Percentiles rank a stretch among this genome's conserved stretches.
These are phyloP conservation scores for Lentinula aciculospora DNA, from an alignment of 768 basidiomycete species.

Conservation along the genomic window DNA sequence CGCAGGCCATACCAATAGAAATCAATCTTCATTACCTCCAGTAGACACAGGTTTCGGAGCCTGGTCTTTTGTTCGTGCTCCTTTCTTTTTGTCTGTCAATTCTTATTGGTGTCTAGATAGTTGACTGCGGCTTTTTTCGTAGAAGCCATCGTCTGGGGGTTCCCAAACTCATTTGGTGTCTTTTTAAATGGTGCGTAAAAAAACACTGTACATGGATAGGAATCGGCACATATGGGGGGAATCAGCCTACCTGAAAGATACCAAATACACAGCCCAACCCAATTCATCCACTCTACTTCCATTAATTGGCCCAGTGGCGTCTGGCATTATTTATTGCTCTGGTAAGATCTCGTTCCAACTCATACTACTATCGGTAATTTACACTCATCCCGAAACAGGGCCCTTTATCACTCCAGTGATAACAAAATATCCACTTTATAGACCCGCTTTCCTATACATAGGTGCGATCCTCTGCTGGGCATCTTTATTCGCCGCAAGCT, in stretches of 20 bases:
- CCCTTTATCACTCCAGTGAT: conserved; percentile 20
- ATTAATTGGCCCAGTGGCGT: conserved; percentile 20
- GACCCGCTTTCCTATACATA: conserved; percentile 16
- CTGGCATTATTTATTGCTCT: conserved; percentile 27
- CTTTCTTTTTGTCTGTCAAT: neutral
- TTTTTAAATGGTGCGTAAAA: conserved; percentile 18
- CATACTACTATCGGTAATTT: neutral
- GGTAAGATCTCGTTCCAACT: conserved; percentile 9
- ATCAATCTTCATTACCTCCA: conserved; percentile 16
- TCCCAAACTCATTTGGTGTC: conserved; percentile 22
- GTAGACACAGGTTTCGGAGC: conserved; percentile 18
- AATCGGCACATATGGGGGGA: too few relatives aligned
- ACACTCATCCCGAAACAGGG: conserved; percentile 7
- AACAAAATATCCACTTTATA: conserved; percentile 16
- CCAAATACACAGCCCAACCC: conserved; percentile 14
- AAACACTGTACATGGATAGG: too few relatives aligned
- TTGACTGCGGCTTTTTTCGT: conserved; percentile 20
- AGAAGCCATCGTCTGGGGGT: conserved; percentile 23
- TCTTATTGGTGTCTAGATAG: conserved; percentile 7
- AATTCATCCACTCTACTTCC: conserved; percentile 20
- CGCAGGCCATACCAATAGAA: neutral
- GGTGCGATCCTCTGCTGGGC: conserved; percentile 17
- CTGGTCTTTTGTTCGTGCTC: conserved; percentile 20
- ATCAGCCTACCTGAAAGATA: conserved; percentile 1
- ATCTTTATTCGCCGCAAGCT: conserved; percentile 23